Conservation (phyloP, 352 stramenopile genomes). For the Phytophthora pisi region DNA sequence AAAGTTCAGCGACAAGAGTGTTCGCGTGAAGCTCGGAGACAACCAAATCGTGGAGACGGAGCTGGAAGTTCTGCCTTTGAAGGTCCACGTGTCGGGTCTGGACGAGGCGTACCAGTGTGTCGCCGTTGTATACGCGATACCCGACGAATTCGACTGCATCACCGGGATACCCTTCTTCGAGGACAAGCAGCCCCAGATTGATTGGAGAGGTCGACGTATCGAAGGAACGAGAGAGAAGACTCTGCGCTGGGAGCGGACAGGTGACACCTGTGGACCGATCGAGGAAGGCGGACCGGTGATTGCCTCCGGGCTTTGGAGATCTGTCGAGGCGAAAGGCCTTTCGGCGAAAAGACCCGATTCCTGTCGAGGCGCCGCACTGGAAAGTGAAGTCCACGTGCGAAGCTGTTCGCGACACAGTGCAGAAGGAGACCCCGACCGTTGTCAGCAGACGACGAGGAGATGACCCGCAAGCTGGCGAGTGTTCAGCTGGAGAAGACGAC, state of each 20-base stretch:
- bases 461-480: too few species aligned
- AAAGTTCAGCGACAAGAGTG: background rate
- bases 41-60: background rate
- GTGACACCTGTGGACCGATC: too few species aligned
- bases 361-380: background rate
- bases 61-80: background rate
- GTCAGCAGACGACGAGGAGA: background rate
- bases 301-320: too few species aligned
- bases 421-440: constrained; percentile 1
- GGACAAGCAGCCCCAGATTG: background rate
- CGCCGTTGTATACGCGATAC: background rate
- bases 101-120: background rate
- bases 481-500: too few species aligned
- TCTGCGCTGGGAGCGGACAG: too few species aligned
- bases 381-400: constrained; percentile 3
- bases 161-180: background rate
- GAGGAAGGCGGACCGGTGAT: too few species aligned
- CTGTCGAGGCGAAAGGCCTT: too few species aligned
- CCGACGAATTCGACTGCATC: background rate
- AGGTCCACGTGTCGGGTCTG: background rate
- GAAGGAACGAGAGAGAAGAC: too few species aligned
- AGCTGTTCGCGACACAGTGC: background rate
- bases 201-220: background rate
- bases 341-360: too few species aligned
- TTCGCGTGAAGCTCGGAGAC: background rate